A percentile compares a stretch with the other conserved stretches of the same genome.
phyloP scores from a whole-genome alignment of 169 alveolate species.

The Eimeria necatrix region DNA sequence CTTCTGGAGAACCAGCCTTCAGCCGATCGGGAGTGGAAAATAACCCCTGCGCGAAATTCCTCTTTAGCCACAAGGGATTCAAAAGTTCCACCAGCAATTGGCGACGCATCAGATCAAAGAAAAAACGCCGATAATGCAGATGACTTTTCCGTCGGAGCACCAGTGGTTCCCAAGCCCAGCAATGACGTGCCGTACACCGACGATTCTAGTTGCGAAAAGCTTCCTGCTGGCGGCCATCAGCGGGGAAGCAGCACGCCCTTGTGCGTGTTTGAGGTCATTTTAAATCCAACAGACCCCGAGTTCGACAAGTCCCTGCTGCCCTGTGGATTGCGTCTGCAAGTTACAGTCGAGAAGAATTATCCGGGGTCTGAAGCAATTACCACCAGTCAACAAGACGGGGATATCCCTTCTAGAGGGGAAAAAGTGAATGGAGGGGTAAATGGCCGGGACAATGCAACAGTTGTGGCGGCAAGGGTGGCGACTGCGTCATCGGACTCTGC shows the following conservation, averaged over 20 bases:
- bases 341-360: constrained; percentile 35
- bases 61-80: too few species aligned
- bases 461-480: background rate
- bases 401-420: background rate
- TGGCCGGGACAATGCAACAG: background rate
- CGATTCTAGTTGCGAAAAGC: background rate
- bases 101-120: too few species aligned
- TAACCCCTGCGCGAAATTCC: too few species aligned
- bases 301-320: constrained; percentile 39
- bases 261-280: constrained; percentile 38
- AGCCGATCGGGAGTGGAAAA: too few species aligned
- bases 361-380: constrained; percentile 45
- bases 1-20: constrained; percentile 1
- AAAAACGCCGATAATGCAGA: background rate
- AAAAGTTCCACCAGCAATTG: background rate
- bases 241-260: background rate
- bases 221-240: background rate
- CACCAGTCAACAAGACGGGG: background rate
- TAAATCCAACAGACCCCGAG: constrained; percentile 58
- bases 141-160: background rate
- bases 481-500: background rate
- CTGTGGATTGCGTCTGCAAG: constrained; percentile 28
- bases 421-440: background rate
- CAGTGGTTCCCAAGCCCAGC: background rate
- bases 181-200: background rate